Percentiles rank a stretch among this genome's conserved stretches.
Evolutionary conservation across 305 asterid genomes (phyloP).

Genomic region (Ruellia speciosa): DNA sequence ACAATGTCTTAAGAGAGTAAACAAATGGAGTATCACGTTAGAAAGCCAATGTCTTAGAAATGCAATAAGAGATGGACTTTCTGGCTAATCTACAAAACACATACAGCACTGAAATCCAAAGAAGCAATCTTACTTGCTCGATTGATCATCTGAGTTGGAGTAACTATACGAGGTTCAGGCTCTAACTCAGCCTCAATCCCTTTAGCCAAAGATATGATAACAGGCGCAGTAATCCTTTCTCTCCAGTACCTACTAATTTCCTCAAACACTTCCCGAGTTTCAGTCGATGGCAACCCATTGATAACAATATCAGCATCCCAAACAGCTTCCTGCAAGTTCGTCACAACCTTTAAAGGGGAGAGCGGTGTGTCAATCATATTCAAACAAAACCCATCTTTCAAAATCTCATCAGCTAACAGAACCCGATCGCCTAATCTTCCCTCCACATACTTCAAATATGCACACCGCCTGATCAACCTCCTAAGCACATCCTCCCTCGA

Average conservation of each 20-base stretch:
- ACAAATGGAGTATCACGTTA: too few species aligned
- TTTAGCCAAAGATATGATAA: conserved; percentile 64
- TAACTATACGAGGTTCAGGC: conserved; percentile 66
- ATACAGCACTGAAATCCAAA: neutral
- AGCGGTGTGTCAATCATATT: conserved; percentile 85
- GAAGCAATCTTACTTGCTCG: conserved; percentile 58
- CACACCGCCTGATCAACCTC: conserved; percentile 75
- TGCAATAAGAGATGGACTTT: neutral
- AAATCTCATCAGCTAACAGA: conserved; percentile 71
- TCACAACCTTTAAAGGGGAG: conserved; percentile 74
- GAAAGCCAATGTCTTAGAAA: neutral
- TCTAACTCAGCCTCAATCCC: conserved; percentile 83
- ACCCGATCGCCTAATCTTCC: conserved; percentile 67
- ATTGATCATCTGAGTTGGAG: conserved; percentile 85
- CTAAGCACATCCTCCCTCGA: conserved; percentile 82
- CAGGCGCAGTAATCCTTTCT: conserved; percentile 52
- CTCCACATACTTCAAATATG: conserved; percentile 79
- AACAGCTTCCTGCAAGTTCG: conserved; percentile 79
- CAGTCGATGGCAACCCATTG: conserved; percentile 81
- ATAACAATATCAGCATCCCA: conserved; percentile 91
- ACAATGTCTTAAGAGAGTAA: conserved; percentile 1
- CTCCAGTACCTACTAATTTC: conserved; percentile 71
- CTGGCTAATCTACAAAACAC: conserved; percentile 16
- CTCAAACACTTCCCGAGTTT: conserved; percentile 59
- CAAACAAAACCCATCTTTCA: conserved; percentile 78